Evolutionary conservation across 2,329 filamentous ascomycete species (phyloP).

Genomic region (Fusarium devonianum): DNA sequence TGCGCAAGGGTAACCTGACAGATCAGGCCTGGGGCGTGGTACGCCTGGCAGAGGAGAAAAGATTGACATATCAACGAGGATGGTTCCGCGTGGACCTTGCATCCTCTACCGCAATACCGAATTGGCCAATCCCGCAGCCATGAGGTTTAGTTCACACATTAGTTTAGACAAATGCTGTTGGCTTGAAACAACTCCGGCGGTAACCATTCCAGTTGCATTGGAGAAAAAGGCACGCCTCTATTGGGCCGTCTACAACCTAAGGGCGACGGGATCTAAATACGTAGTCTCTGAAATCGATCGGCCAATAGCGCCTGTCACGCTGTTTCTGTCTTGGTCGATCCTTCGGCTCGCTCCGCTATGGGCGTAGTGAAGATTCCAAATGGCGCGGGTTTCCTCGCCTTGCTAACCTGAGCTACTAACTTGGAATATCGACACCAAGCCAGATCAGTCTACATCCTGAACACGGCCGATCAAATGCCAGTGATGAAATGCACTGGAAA

Average conservation of each 20-base stretch:
- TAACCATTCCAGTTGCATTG: not conserved
- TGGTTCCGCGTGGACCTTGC: conserved; percentile 5
- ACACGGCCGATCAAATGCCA: not conserved
- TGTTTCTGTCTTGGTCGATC: conserved; percentile 10
- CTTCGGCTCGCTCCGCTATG: conserved; percentile 22
- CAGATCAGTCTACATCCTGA: not conserved
- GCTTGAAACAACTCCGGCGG: too few species aligned
- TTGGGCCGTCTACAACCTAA: not conserved
- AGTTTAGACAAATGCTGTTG: too few species aligned
- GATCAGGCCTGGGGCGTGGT: conserved; percentile 20
- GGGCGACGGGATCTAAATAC: conserved; percentile 1
- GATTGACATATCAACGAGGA: not conserved
- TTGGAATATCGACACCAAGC: not conserved
- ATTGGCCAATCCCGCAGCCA: conserved; percentile 14
- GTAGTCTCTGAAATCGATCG: conserved; percentile 9
- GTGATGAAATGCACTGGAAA: not conserved
- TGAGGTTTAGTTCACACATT: too few species aligned
- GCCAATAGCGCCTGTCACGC: conserved; percentile 17
- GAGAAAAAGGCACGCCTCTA: conserved; percentile 1
- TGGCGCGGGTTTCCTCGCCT: too few species aligned
- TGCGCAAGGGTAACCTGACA: conserved; percentile 18
- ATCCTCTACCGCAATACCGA: conserved; percentile 14
- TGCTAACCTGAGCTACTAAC: too few species aligned
- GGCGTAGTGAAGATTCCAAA: conserved; percentile 4
- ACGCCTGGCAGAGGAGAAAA: conserved; percentile 3